A percentile compares a stretch with the other conserved stretches of the same genome.
Conservation (phyloP, 257 asterid species). For the Mentha longifolia region DNA sequence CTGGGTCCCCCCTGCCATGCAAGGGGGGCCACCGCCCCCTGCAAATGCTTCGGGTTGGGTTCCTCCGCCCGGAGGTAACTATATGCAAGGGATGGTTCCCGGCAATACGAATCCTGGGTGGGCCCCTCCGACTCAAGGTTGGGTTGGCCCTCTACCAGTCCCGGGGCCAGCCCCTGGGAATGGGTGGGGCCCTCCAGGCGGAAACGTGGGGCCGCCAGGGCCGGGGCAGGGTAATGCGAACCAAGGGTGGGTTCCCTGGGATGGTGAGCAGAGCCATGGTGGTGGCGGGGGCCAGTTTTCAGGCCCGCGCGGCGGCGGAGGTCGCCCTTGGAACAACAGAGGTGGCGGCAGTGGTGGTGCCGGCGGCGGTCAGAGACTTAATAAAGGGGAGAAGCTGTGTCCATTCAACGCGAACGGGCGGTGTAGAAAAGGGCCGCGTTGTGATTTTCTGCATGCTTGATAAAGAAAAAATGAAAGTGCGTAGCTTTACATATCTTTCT, state of each 20-base stretch:
- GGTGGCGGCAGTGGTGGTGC: conserved; percentile 32
- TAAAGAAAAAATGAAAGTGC: conserved; percentile 22
- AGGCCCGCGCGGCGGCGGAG: conserved; percentile 52
- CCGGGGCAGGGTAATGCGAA: conserved; percentile 48
- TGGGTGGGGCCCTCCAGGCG: conserved; percentile 59
- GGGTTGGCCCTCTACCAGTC: conserved; percentile 44
- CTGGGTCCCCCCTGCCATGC: conserved; percentile 64
- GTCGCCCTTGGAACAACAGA: conserved; percentile 72
- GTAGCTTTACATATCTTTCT: neutral
- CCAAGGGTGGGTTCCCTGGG: conserved; percentile 70
- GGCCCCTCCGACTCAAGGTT: conserved; percentile 50
- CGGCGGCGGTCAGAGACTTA: conserved; percentile 39
- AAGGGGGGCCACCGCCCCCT: conserved; percentile 44
- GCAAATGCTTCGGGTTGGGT: conserved; percentile 65
- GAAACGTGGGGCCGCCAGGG: conserved; percentile 49
- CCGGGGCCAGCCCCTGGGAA: conserved; percentile 52
- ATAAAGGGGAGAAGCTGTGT: conserved; percentile 49
- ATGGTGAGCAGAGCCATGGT: conserved; percentile 48
- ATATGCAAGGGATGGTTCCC: conserved; percentile 36
- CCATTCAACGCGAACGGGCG: conserved; percentile 66
- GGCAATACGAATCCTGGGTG: conserved; percentile 58
- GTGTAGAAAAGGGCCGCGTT: conserved; percentile 76
- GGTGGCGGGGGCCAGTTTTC: conserved; percentile 58
- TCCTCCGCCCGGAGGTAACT: conserved; percentile 45
- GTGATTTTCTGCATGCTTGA: conserved; percentile 69